Evolutionary conservation across 176 grass and related monocot genomes (phyloP), one percentile per base, ranked within the genome.

Genomic region (Carex littledalei): DNA sequence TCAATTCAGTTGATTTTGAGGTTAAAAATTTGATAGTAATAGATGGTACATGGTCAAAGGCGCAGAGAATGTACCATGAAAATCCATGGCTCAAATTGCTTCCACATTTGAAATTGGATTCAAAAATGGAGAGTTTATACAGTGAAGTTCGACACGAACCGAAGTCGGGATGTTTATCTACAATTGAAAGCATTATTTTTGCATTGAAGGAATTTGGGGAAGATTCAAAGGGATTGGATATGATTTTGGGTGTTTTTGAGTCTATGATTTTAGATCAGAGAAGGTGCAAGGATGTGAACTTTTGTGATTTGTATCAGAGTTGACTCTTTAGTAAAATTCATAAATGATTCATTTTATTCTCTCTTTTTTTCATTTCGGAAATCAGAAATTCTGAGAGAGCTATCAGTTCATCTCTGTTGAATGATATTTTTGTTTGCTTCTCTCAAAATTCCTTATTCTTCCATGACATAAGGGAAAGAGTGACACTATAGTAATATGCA

Each of bases 21-120:
- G 90, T 97, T 32, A 85, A 85, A 16, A 91, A 93, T 91, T 85
- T 94, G 49, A 83, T 98, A 72, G 89, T 98, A 41, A 55, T 98
- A 62, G 95, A 98, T 71, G 95, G 95, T 54, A 98, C 95, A n/a
- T 98, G 95, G 95, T 86, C 86, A 11, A 98, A 98, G 75, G 92
- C 95, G 6, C 92, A 98, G 64, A 79, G 95, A 39, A 94, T 98
- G 84, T 98, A 98, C 92, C 92, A 98, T 57, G 95, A 98, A 84
- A 98, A 98, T 84, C 92, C 95, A 57, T 94, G 95, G 95, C 80
- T 98, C 2, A 90, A 98, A 60, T 77, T 98, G 83, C 74, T 98
- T 50, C 95, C 91, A 8, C 92, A 98, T 2, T 79, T 98, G 15
- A 98, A 89, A 86, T 62, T 98, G 53, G 92, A 94, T 81, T 60